phyloP scores from a whole-genome alignment of 495 filamentous ascomycete genomes.

The Diplogelasinospora grovesii region DNA sequence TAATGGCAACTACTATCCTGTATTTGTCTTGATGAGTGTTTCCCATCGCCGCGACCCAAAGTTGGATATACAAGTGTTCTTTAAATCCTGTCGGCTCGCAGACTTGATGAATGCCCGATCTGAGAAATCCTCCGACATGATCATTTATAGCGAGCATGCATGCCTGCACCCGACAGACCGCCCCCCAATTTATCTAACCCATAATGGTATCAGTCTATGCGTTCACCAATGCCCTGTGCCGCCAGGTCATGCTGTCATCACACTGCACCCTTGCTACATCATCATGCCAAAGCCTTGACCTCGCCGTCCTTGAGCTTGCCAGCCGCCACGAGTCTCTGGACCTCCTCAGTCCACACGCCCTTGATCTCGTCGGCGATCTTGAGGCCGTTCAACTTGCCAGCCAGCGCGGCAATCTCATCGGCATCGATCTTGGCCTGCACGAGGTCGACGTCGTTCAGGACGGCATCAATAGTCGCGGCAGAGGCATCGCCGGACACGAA shows the following conservation, averaged over 20 bases:
- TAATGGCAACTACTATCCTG: too few relatives aligned
- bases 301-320: constrained; percentile 83
- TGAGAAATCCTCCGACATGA: too few relatives aligned
- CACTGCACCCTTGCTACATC: neutral
- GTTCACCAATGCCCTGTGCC: too few relatives aligned
- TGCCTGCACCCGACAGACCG: too few relatives aligned
- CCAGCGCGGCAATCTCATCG: constrained; percentile 78
- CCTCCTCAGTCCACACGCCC: constrained; percentile 59
- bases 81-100: too few relatives aligned
- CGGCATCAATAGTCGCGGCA: constrained; percentile 67
- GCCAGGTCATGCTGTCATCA: constrained; percentile 1
- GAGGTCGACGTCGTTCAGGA: constrained; percentile 82
- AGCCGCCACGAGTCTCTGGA: constrained; percentile 62
- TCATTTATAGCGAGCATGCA: too few relatives aligned
- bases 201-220: too few relatives aligned
- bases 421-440: constrained; percentile 81
- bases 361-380: constrained; percentile 67
- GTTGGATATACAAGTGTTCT: too few relatives aligned
- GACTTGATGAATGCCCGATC: too few relatives aligned
- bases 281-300: constrained; percentile 34
- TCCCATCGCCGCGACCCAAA: too few relatives aligned
- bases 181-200: too few relatives aligned
- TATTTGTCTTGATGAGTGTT: too few relatives aligned
- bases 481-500: constrained; percentile 62
- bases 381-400: constrained; percentile 66